Conservation (phyloP, 75 land plant species). For the Picea glauca region DNA sequence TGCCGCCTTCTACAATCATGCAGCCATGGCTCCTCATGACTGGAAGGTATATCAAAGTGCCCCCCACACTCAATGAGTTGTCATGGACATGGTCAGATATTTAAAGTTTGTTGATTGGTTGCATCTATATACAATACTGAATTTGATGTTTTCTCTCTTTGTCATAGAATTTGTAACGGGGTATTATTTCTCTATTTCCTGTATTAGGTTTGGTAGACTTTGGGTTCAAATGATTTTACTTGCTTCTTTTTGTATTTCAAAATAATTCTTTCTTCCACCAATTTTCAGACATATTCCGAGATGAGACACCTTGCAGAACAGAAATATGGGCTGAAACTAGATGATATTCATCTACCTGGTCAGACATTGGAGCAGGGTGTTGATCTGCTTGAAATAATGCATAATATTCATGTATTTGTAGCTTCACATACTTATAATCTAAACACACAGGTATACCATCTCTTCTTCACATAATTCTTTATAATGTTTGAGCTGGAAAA, state of each 20-base stretch:
- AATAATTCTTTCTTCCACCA: background rate
- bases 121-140: too few relatives aligned
- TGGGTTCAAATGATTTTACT: background rate
- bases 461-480: background rate
- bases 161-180: background rate
- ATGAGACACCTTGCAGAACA: conserved; percentile 47
- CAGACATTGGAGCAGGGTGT: conserved; percentile 42
- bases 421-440: conserved; percentile 51
- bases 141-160: background rate
- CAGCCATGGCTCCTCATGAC: conserved; percentile 47
- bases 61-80: background rate
- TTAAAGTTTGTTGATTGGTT: background rate
- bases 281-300: conserved; percentile 43
- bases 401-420: conserved; percentile 41
- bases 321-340: conserved; percentile 42
- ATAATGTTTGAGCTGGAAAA: background rate
- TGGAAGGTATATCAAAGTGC: conserved; percentile 31
- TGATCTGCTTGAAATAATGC: conserved; percentile 39
- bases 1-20: conserved; percentile 51
- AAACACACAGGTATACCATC: conserved; percentile 36
- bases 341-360: conserved; percentile 50
- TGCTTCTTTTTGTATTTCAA: background rate
- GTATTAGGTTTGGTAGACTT: background rate
- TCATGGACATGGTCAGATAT: background rate
- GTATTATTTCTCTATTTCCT: too few relatives aligned